phyloP scores from a whole-genome alignment of 2,329 filamentous ascomycete species.

The Ascochyta koolunga region DNA sequence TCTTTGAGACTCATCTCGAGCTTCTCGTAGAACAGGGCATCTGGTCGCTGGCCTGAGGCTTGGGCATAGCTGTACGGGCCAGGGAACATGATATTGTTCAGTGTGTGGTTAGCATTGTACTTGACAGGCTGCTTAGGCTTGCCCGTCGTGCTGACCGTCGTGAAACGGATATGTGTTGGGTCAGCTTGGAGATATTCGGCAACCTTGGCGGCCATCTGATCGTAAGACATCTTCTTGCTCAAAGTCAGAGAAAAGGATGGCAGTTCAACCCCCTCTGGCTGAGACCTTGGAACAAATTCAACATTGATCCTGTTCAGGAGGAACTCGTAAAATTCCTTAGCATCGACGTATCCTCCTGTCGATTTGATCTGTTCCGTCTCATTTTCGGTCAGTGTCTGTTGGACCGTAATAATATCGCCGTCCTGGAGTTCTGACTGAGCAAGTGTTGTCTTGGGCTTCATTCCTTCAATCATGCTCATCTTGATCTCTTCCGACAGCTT shows the following conservation, averaged over 20 bases:
- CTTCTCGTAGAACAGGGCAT: slow-evolving; percentile 89
- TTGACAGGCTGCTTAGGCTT: slow-evolving; percentile 81
- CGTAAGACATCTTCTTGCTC: slow-evolving; percentile 88
- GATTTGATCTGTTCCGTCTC: slow-evolving; percentile 45
- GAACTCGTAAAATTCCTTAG: slow-evolving; percentile 90
- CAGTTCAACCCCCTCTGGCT: slow-evolving; percentile 62
- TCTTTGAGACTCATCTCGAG: slow-evolving; percentile 93
- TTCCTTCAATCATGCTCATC: slow-evolving; percentile 91
- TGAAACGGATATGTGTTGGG: slow-evolving; percentile 88
- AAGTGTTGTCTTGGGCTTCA: slow-evolving; percentile 89
- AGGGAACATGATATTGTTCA: slow-evolving; percentile 78
- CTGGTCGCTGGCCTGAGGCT: slow-evolving; percentile 69
- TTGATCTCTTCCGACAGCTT: slow-evolving; percentile 97
- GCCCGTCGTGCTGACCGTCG: slow-evolving; percentile 79
- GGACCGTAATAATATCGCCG: slow-evolving; percentile 96
- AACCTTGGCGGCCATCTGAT: slow-evolving; percentile 82
- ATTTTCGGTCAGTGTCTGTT: slow-evolving; percentile 65
- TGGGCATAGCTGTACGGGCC: slow-evolving; percentile 73
- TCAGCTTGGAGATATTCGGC: slow-evolving; percentile 77
- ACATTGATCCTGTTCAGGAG: slow-evolving; percentile 82
- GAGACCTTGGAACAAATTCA: slow-evolving; percentile 70
- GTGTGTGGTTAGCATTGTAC: slow-evolving; percentile 70
- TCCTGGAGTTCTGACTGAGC: slow-evolving; percentile 94
- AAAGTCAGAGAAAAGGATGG: slow-evolving; percentile 76
- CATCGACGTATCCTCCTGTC: slow-evolving; percentile 65